Evolutionary conservation across 805 yeast species (phyloP).

Genomic region (Danielozyma ontarioensis): DNA sequence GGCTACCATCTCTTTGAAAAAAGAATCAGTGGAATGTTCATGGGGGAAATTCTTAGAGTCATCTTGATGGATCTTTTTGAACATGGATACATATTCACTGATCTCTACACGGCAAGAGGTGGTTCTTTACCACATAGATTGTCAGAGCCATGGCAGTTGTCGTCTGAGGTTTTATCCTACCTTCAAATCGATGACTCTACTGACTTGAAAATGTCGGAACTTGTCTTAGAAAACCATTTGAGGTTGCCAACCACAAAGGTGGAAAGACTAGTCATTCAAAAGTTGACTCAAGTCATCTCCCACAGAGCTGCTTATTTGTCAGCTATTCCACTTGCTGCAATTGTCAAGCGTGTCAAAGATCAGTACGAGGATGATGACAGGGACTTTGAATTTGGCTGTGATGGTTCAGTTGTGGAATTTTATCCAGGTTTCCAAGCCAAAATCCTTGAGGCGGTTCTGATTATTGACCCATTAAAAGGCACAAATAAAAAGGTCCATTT

Average conservation of each 20-base stretch:
- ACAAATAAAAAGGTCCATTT: slow-evolving; percentile 71
- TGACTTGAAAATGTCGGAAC: slow-evolving; percentile 60
- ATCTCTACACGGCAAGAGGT: slow-evolving; percentile 39
- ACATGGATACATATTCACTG: slow-evolving; percentile 53
- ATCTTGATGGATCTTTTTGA: slow-evolving; percentile 63
- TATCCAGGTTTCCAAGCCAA: slow-evolving; percentile 85
- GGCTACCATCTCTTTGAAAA: slow-evolving; percentile 92
- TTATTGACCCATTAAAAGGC: slow-evolving; percentile 67
- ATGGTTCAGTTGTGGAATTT: slow-evolving; percentile 89
- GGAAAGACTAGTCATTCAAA: slow-evolving; percentile 73
- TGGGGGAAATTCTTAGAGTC: slow-evolving; percentile 84
- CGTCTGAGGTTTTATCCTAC: slow-evolving; percentile 79
- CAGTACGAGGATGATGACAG: slow-evolving; percentile 44
- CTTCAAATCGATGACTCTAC: slow-evolving; percentile 83
- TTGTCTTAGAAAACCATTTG: slow-evolving; percentile 59
- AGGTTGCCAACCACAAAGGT: slow-evolving; percentile 63
- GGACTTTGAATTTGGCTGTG: slow-evolving; percentile 90
- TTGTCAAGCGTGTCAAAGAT: slow-evolving; percentile 64
- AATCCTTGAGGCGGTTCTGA: slow-evolving; percentile 71
- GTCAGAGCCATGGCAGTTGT: slow-evolving; percentile 70
- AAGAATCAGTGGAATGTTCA: slow-evolving; percentile 85
- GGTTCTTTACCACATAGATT: slow-evolving; percentile 56
- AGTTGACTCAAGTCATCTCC: slow-evolving; percentile 72
- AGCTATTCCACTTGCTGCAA: slow-evolving; percentile 86
- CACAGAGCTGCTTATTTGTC: slow-evolving; percentile 86